Percentiles rank a stretch among this genome's conserved stretches.
phyloP scores from a whole-genome alignment of 148 eudicot genomes.

The Persicaria tinctoria region DNA sequence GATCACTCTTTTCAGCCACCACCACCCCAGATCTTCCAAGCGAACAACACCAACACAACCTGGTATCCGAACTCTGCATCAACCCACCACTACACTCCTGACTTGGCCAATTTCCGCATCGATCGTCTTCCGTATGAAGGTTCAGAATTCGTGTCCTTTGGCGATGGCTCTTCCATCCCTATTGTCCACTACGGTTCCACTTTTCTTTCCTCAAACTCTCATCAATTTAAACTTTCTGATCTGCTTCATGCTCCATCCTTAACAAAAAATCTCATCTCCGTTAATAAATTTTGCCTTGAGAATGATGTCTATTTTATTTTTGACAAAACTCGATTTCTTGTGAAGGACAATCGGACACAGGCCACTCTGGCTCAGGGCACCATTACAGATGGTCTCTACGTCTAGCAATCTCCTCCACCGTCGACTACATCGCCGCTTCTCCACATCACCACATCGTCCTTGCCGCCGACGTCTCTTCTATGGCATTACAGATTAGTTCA shows the following conservation, averaged over 20 bases:
- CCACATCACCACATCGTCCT: no score
- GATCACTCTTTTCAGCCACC: neutral
- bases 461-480: no score
- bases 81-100: neutral
- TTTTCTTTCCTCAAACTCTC: neutral
- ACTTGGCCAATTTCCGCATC: neutral
- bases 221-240: neutral
- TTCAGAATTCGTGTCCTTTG: neutral
- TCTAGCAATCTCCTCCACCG: no score
- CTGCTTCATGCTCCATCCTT: neutral
- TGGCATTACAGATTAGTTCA: no score
- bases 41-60: neutral
- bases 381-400: no score
- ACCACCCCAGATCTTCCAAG: neutral
- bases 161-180: neutral
- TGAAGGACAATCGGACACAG: no score
- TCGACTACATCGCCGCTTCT: no score
- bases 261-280: neutral
- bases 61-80: neutral
- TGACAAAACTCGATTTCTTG: no score
- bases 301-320: no score
- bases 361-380: no score
- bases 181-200: neutral
- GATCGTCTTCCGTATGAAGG: neutral
- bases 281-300: neutral